Evolutionary conservation across 2,329 filamentous ascomycete genomes (phyloP).

Genomic region (Phaeosphaeria sp.): DNA sequence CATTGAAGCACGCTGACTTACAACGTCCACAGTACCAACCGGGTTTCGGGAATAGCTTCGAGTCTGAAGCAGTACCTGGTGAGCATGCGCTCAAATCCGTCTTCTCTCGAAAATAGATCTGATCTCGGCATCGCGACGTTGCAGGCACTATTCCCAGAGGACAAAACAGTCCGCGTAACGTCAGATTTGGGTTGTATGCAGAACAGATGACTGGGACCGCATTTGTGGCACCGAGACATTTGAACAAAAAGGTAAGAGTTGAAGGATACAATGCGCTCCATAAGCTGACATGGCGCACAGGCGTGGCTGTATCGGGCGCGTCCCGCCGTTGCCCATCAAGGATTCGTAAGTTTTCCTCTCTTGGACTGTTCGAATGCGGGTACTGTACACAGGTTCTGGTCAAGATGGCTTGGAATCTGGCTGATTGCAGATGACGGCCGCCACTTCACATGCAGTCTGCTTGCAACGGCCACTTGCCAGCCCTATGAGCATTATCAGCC

Average conservation of each 20-base stretch:
- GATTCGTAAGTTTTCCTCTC: slow-evolving; percentile 39
- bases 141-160: slow-evolving; percentile 53
- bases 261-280: not conserved
- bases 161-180: slow-evolving; percentile 50
- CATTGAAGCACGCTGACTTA: slow-evolving; percentile 9
- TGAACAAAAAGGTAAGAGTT: slow-evolving; percentile 40
- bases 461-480: not conserved
- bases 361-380: slow-evolving; percentile 8
- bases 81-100: slow-evolving; percentile 7
- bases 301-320: slow-evolving; percentile 44
- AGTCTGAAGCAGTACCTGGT: slow-evolving; percentile 55
- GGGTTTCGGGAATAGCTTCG: slow-evolving; percentile 62
- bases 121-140: slow-evolving; percentile 16
- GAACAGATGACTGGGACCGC: slow-evolving; percentile 47
- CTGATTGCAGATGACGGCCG: not conserved
- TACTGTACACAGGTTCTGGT: not conserved
- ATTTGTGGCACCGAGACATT: slow-evolving; percentile 45
- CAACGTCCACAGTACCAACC: slow-evolving; percentile 56
- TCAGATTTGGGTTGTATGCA: slow-evolving; percentile 46
- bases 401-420: not conserved
- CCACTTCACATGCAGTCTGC: not conserved
- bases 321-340: slow-evolving; percentile 47
- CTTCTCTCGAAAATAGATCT: slow-evolving; percentile 4
- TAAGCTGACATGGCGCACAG: slow-evolving; percentile 11
- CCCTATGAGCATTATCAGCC: not conserved